Percentiles rank a stretch among this genome's conserved stretches.
Conservation (phyloP, 169 alveolate species). For the Babesia ovis region DNA sequence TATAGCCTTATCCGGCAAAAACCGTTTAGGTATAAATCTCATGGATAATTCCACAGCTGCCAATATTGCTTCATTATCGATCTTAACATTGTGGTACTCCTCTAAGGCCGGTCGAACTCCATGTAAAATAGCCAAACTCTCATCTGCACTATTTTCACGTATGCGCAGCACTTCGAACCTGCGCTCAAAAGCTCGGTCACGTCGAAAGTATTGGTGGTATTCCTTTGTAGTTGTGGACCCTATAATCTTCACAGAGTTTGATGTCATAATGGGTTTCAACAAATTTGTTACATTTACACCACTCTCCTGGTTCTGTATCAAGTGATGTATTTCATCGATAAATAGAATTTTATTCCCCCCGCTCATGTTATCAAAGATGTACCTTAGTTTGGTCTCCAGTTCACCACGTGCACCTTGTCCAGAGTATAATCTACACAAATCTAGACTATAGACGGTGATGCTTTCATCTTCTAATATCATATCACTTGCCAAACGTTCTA, state of each 20-base stretch:
- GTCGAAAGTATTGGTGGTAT: constrained; percentile 62
- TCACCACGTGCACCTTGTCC: constrained; percentile 56
- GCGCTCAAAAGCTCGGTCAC: constrained; percentile 71
- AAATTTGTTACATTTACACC: constrained; percentile 64
- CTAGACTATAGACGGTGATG: constrained; percentile 63
- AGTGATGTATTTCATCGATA: constrained; percentile 69
- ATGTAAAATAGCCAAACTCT: constrained; percentile 57
- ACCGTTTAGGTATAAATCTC: constrained; percentile 53
- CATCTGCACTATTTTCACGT: constrained; percentile 58
- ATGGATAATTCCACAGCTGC: constrained; percentile 63
- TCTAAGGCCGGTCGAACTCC: constrained; percentile 59
- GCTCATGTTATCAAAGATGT: constrained; percentile 59
- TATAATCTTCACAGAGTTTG: constrained; percentile 60
- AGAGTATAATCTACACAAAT: constrained; percentile 67
- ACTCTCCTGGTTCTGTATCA: constrained; percentile 67
- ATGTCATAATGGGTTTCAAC: constrained; percentile 60
- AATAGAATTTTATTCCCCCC: constrained; percentile 62
- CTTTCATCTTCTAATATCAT: constrained; percentile 51
- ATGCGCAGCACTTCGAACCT: constrained; percentile 64
- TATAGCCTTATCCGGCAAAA: constrained; percentile 70
- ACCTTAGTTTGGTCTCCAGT: constrained; percentile 33
- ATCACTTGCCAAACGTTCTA: constrained; percentile 62
- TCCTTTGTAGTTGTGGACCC: constrained; percentile 71
- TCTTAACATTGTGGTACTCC: constrained; percentile 43
- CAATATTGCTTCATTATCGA: constrained; percentile 63